phyloP scores from a whole-genome alignment of 148 eudicot genomes.

The Rhododendron williamsianum region DNA sequence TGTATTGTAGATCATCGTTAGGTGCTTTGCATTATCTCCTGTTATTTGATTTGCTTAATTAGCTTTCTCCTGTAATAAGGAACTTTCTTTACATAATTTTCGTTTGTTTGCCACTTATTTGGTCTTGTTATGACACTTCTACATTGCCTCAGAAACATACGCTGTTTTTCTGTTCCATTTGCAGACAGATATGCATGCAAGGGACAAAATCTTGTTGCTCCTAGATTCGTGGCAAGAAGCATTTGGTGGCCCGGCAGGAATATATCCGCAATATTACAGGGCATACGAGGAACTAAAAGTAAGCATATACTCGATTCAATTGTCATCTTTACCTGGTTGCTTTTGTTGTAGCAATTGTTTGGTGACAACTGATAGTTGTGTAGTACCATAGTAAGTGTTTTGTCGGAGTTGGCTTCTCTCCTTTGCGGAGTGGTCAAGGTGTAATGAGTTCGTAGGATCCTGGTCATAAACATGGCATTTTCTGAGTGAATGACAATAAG shows the following conservation, averaged over 20 bases:
- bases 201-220: conserved; percentile 65
- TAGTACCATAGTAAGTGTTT: not conserved
- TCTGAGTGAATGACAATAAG: not conserved
- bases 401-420: not conserved
- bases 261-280: conserved; percentile 75
- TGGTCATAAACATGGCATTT: not conserved
- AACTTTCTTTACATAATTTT: not conserved
- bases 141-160: not conserved
- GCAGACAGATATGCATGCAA: conserved; percentile 75
- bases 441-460: not conserved
- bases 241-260: conserved; percentile 85
- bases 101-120: not conserved
- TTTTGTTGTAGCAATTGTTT: not conserved
- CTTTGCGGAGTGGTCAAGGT: not conserved
- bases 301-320: conserved; percentile 13
- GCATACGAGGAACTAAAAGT: conserved; percentile 92
- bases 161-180: conserved; percentile 8
- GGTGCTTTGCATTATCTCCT: not conserved
- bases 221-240: conserved; percentile 94
- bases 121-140: not conserved
- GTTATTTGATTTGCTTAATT: not conserved
- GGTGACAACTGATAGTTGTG: not conserved
- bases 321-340: not conserved
- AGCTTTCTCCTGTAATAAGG: not conserved
- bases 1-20: not conserved